Percentiles rank a stretch among this genome's conserved stretches.
These are phyloP conservation scores for Shiraia bambusicola DNA, from an alignment of 2,329 filamentous ascomycete species.

Conservation along the genomic window DNA sequence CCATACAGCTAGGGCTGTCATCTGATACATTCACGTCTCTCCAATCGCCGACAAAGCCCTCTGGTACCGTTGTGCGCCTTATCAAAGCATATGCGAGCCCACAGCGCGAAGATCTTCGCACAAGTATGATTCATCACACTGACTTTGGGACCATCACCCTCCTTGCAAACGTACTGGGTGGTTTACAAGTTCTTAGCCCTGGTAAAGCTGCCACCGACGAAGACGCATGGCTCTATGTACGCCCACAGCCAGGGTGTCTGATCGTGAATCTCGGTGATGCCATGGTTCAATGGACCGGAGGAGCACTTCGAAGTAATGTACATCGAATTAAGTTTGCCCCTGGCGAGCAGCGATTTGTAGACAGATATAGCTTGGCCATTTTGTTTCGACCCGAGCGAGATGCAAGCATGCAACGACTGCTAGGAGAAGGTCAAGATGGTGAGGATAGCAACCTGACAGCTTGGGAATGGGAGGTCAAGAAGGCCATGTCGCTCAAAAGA, in stretches of 20 bases:
- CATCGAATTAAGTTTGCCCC: conserved; percentile 2
- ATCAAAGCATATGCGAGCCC: conserved; percentile 4
- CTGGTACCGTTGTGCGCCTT: conserved; percentile 2
- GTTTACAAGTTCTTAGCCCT: background rate
- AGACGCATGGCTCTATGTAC: background rate
- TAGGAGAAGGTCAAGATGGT: background rate
- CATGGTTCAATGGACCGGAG: conserved; percentile 3
- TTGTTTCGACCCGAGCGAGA: background rate
- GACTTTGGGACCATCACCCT: conserved; percentile 4
- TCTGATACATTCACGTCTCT: conserved; percentile 1
- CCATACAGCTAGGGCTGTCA: background rate
- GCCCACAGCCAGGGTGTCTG: background rate
- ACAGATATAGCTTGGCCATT: conserved; percentile 2
- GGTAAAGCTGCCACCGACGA: background rate
- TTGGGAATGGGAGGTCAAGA: conserved; percentile 1
- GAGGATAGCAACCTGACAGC: conserved; percentile 2
- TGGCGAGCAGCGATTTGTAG: background rate
- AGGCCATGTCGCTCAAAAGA: background rate
- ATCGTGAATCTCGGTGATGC: conserved; percentile 5
- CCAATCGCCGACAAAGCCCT: background rate
- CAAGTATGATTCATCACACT: conserved; percentile 2
- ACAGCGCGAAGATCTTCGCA: background rate
- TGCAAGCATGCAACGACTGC: conserved; percentile 1
- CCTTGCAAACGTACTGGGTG: conserved; percentile 1
- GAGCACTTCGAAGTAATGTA: background rate